Evolutionary conservation across 306 rosid genomes (phyloP).

Genomic region (Malus asiatica): DNA sequence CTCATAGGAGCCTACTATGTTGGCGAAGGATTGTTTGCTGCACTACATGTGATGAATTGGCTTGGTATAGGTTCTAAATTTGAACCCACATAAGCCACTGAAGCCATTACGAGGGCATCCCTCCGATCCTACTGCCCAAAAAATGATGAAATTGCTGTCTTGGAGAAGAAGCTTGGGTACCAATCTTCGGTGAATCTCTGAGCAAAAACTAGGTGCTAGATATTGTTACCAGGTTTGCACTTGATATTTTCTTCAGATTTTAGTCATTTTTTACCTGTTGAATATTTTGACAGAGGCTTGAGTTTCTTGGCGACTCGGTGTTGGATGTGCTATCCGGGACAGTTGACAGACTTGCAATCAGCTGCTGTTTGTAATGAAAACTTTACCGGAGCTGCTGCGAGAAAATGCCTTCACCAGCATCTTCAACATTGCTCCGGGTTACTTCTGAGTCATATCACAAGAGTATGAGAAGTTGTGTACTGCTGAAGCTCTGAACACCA

Average conservation of each 20-base stretch:
- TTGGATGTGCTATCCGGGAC: conserved; percentile 85
- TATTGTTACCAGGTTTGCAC: conserved; percentile 70
- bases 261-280: not conserved
- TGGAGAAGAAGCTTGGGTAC: conserved; percentile 65
- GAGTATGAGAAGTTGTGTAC: conserved; percentile 41
- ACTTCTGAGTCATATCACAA: conserved; percentile 47
- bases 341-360: conserved; percentile 82
- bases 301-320: conserved; percentile 88
- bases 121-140: conserved; percentile 49
- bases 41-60: conserved; percentile 83
- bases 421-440: conserved; percentile 65
- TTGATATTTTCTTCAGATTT: not conserved
- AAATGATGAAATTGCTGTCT: conserved; percentile 36
- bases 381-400: conserved; percentile 77
- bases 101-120: conserved; percentile 60
- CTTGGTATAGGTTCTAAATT: conserved; percentile 61
- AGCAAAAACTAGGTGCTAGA: conserved; percentile 47
- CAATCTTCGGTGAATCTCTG: conserved; percentile 55
- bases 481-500: conserved; percentile 28
- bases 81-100: conserved; percentile 42
- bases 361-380: conserved; percentile 81
- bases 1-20: conserved; percentile 82
- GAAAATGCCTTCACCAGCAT: conserved; percentile 54
- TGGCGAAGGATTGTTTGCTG: conserved; percentile 63
- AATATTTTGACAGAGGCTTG: conserved; percentile 60